A percentile compares a stretch with the other conserved stretches of the same genome.
These are phyloP conservation scores for Penicillium simplicissimum DNA, from an alignment of 495 filamentous ascomycete genomes.

Conservation along the genomic window DNA sequence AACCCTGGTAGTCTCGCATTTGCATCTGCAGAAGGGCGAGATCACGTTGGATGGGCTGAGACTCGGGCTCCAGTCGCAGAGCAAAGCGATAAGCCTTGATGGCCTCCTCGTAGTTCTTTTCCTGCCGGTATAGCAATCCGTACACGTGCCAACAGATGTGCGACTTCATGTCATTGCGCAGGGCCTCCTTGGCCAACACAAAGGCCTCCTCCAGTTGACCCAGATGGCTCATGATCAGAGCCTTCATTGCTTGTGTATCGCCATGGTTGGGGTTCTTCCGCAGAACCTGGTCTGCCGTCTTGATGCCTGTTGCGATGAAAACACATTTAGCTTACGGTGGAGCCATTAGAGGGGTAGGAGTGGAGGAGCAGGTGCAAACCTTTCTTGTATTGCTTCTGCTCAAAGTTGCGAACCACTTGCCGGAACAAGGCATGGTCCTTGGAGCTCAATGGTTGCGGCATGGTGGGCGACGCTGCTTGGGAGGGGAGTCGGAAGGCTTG, in stretches of 20 bases:
- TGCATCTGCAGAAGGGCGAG: conserved; percentile 91
- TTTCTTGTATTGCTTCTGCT: conserved; percentile 98
- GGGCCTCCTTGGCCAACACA: conserved; percentile 82
- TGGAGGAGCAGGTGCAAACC: conserved; percentile 38
- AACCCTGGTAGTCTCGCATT: conserved; percentile 94
- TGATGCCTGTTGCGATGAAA: conserved; percentile 62
- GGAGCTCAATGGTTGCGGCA: conserved; percentile 80
- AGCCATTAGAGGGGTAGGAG: background rate
- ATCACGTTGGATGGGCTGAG: conserved; percentile 89
- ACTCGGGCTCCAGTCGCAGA: conserved; percentile 87
- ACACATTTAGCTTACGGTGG: conserved; percentile 22
- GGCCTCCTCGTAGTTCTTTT: conserved; percentile 97
- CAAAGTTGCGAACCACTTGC: conserved; percentile 90
- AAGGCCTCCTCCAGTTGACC: conserved; percentile 94
- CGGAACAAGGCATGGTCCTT: conserved; percentile 95
- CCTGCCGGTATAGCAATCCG: conserved; percentile 86
- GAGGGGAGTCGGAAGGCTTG: conserved; percentile 22
- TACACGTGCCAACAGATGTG: conserved; percentile 99
- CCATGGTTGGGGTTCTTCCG: conserved; percentile 93
- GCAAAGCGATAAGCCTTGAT: conserved; percentile 99
- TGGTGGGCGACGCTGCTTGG: conserved; percentile 47
- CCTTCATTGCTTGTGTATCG: conserved; percentile 99
- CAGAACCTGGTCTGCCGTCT: conserved; percentile 91
- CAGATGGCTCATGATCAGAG: conserved; percentile 88
- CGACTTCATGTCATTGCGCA: conserved; percentile 95